Conservation (phyloP, 176 grass and related monocot genomes). For the barley (Hordeum vulgare) region DNA sequence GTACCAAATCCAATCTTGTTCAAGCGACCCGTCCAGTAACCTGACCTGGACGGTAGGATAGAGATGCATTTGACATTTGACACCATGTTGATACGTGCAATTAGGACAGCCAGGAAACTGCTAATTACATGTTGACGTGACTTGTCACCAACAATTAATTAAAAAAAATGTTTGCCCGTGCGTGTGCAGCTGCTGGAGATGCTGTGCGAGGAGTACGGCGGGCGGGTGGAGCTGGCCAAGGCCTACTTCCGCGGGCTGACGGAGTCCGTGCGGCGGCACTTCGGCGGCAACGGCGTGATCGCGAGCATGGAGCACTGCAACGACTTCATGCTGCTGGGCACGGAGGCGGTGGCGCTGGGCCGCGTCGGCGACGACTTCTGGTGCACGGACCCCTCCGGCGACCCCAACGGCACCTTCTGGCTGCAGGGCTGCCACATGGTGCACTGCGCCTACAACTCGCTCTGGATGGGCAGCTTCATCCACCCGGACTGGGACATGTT, state of each 20-base stretch:
- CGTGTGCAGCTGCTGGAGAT: conserved; percentile 69
- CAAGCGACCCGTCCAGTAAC: background rate
- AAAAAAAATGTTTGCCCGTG: background rate
- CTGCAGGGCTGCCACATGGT: conserved; percentile 99
- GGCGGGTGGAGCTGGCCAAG: conserved; percentile 71
- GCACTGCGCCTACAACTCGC: conserved; percentile 90
- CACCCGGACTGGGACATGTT: conserved; percentile 99
- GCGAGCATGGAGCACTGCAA: conserved; percentile 99
- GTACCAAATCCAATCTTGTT: background rate
- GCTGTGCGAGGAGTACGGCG: conserved; percentile 87
- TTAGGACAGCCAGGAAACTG: background rate
- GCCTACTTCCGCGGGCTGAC: conserved; percentile 69
- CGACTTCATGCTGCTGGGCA: conserved; percentile 90
- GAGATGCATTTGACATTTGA: background rate
- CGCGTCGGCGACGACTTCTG: conserved; percentile 95
- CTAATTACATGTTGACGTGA: background rate
- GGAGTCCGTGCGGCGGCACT: conserved; percentile 61
- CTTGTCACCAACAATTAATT: background rate
- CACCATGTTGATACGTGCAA: background rate
- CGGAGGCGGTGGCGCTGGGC: conserved; percentile 72
- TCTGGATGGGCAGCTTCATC: conserved; percentile 99
- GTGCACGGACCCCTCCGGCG: conserved; percentile 82
- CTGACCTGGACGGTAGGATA: background rate
- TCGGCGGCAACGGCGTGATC: conserved; percentile 88
- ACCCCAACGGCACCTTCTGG: conserved; percentile 91